Base-by-base conservation (phyloP, 371 early-diverging fungal species). In the Lichtheimia corymbifera region DNA sequence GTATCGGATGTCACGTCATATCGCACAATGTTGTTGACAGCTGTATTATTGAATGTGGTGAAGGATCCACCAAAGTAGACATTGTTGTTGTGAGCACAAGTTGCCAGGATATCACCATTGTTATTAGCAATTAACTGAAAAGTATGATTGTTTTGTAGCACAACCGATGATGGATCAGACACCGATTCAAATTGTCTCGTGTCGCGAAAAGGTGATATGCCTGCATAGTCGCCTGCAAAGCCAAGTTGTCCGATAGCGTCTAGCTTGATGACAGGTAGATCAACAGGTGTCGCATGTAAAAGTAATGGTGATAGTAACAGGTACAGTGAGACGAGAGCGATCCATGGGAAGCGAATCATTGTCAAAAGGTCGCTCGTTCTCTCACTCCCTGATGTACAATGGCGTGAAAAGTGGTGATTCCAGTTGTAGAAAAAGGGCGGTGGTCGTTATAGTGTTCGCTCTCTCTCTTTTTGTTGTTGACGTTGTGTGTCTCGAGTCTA, bases 1-100 rank as follows among this genome's bases (percentile, higher is more conserved):
- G 64, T 76, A 47, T 50, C 71, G 61, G 71, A 60, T 14, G 54
- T 59, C 2, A 75, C 72, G 61, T 88, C 76, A 35, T 79, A 84
- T 25, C 77, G 73, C 4, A 76, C 80, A 42, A 88, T 87, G 47
- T 84, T 70, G 20, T 61, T 63, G 43, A 57, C 13, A 1, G 43
- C 11, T 22, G 64, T 64, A 7, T 59, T 45, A 30, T 71, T 73
- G 27, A 68, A 58, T 25, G 50, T 65, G 52, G 55, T 73, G 55
- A 85, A 85, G 47, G 70, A 59, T 12, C 86, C 86, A 15, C 70
- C 82, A 50, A 81, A 61, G 47, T 74, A 78, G 7, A 81, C 44
- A 41, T 78, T 61, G 41, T 9, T 25, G 6, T 22, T 58, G 44
- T 11, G 40, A 3, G 53, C 5, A 24, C 53, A 70, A 30, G 64